Base-by-base conservation (phyloP, 2,329 filamentous ascomycete genomes). In the Scleromitrula shiraiana region DNA sequence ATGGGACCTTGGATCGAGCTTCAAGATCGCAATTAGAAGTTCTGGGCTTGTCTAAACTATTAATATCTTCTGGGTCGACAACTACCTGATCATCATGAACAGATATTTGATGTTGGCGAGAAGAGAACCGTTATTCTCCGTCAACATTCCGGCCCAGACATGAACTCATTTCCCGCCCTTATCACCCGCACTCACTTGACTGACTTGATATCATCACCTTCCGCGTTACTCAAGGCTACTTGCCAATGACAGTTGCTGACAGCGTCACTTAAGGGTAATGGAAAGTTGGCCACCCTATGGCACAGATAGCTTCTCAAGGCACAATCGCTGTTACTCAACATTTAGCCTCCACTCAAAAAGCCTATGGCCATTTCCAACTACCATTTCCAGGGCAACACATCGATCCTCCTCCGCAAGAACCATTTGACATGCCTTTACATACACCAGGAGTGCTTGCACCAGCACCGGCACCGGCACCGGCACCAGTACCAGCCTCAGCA, bases 171-270 rank as follows among this genome's bases (percentile, higher is more conserved):
- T 19, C 39, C 41, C 5, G 30, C 39, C 12, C 15, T 50, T 2
- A 52, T 59, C 24, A 46, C 54, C 32, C 39, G 49, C 24, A 56
- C 53, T 14, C 45, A 20, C 19, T 52, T 60, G 50, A 56, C 56
- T 2, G 52, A 55, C 24, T 52, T 49, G 38, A 60, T 8, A 26
- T 60, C 9, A 50, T 59, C 10, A 38, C 47, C 7, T 54, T 57
- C 32, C 59, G 54, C 49, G 50, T 17, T 14, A 17, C 22, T 3
- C 23, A 14, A 45, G 32, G 42, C 17, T 53, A 33, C 32, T 38
- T 45, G 23, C 42, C 30, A 22, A 12, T 22, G 7, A 32, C 23
- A 27, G 37, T 17, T 3, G 42, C 42, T 26, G 17, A 20, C 7
- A 29, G 42, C 23, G 26, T 45, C 12, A 32, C 36, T 14, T 32